These are phyloP conservation scores for Venturia aucupariae DNA, from an alignment of 2,329 filamentous ascomycete species.

Conservation along the genomic window DNA sequence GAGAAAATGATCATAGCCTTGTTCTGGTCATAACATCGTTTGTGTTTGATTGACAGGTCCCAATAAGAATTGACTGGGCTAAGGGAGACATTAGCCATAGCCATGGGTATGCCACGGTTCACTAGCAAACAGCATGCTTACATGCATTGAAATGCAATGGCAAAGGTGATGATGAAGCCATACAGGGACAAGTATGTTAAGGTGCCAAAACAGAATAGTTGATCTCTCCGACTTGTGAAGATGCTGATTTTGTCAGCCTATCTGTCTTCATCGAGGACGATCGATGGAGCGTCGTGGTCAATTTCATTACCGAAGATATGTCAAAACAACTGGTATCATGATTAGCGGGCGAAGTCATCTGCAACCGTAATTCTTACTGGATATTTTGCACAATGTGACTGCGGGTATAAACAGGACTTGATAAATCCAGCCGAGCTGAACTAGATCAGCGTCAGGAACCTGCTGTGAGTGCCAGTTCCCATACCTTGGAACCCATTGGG, in stretches of 20 bases:
- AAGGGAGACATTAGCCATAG: not conserved
- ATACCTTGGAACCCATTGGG: not conserved
- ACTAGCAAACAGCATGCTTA: not conserved
- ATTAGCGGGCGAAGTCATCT: not conserved
- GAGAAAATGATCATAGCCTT: not conserved
- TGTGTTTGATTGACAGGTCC: not conserved
- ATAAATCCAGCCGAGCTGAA: not conserved
- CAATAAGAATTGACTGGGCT: not conserved
- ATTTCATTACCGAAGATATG: not conserved
- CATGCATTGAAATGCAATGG: conserved; percentile 1
- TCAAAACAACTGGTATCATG: not conserved
- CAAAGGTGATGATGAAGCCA: not conserved
- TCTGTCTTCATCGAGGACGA: not conserved
- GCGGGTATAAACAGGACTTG: not conserved
- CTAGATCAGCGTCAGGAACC: not conserved
- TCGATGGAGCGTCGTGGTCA: not conserved
- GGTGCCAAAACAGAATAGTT: not conserved
- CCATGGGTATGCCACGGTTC: no score
- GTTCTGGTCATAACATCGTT: not conserved
- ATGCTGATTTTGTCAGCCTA: not conserved
- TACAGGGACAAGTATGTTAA: not conserved
- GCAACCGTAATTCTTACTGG: not conserved
- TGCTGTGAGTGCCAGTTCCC: not conserved
- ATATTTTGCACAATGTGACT: conserved; percentile 1
- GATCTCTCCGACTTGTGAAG: not conserved